Evolutionary conservation across 2,329 filamentous ascomycete species (phyloP).

Genomic region (Gaeumannomyces tritici): DNA sequence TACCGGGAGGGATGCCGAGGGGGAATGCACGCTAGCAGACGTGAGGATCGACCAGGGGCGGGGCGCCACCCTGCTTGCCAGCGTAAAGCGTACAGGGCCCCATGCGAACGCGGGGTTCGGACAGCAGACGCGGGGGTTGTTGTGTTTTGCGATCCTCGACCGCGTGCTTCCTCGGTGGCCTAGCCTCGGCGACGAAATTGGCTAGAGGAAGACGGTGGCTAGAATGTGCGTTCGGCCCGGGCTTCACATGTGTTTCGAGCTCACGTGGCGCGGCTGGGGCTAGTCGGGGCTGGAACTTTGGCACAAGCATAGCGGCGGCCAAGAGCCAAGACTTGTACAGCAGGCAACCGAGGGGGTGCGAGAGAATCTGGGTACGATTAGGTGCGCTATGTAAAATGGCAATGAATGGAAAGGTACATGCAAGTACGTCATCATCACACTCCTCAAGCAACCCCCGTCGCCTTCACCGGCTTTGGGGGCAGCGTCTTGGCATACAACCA

Average conservation of each 20-base stretch:
- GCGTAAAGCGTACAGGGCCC: background rate
- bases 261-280: background rate
- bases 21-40: background rate
- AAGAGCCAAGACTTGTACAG: too few species aligned
- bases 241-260: background rate
- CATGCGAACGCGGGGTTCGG: background rate
- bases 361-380: background rate
- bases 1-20: background rate
- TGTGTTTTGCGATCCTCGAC: background rate
- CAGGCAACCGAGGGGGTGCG: background rate
- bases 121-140: background rate
- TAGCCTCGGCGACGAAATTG: background rate
- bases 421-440: background rate
- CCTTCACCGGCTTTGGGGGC: slow-evolving; percentile 1
- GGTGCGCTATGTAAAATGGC: background rate
- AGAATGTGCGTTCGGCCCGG: background rate
- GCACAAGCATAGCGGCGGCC: background rate
- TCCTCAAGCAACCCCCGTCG: background rate
- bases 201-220: too few species aligned
- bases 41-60: background rate
- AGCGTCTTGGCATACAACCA: slow-evolving; percentile 41
- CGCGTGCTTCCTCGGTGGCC: background rate
- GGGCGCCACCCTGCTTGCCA: background rate
- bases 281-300: background rate
- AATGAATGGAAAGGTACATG: background rate